Conservation (phyloP, 148 eudicot species). For the Chenopodium formosanum region DNA sequence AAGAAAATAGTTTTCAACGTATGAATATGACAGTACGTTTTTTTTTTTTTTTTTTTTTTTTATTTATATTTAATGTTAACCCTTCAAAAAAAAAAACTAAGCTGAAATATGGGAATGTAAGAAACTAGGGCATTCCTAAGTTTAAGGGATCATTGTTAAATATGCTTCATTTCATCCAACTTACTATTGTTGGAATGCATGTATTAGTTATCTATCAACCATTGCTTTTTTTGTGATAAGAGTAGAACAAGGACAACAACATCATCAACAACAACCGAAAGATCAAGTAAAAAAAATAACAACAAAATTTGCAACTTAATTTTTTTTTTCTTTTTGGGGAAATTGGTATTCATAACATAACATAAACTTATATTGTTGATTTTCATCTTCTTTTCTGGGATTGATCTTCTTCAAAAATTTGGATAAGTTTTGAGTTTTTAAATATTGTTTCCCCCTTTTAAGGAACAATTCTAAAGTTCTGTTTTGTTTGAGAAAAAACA, state of each 20-base stretch:
- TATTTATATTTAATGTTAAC: neutral
- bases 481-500: neutral
- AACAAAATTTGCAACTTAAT: neutral
- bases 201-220: constrained; percentile 17
- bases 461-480: neutral
- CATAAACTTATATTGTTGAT: neutral
- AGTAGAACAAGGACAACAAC: neutral
- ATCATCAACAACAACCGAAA: neutral
- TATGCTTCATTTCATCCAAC: neutral
- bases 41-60: no score
- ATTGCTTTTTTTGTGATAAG: constrained; percentile 15
- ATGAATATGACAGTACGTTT: neutral
- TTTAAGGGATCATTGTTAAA: constrained; percentile 21
- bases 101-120: constrained; percentile 19
- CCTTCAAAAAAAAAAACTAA: neutral
- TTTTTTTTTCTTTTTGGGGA: neutral
- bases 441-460: no score
- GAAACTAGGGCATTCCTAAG: constrained; percentile 22
- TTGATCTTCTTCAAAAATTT: neutral
- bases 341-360: neutral
- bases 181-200: constrained; percentile 22
- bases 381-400: neutral
- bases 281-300: neutral
- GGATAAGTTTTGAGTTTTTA: neutral
- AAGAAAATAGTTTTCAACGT: neutral